Evolutionary conservation across 768 basidiomycete species (phyloP).

Genomic region (Tylopilus sp.): DNA sequence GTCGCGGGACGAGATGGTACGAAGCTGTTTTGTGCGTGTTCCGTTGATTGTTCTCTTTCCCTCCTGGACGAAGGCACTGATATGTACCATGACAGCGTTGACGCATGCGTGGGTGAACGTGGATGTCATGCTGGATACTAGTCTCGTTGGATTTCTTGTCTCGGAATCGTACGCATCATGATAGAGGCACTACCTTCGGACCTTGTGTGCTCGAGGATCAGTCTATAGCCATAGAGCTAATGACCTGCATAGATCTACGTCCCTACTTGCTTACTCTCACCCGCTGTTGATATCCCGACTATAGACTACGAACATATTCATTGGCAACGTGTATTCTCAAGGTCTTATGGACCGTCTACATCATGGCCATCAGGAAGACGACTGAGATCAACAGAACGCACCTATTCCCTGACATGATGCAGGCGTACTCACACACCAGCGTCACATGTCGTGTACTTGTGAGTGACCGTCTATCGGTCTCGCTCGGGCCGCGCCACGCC

Average conservation of each 20-base stretch:
- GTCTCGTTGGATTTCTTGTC: slow-evolving; percentile 87
- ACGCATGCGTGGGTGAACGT: slow-evolving; percentile 97
- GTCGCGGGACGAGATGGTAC: slow-evolving; percentile 95
- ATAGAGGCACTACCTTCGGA: slow-evolving; percentile 15
- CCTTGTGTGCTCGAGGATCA: not conserved
- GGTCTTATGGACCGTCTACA: not conserved
- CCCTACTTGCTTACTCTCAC: not conserved
- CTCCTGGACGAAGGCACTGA: not conserved
- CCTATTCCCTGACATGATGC: not conserved
- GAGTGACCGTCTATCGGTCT: not conserved
- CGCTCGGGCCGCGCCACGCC: not conserved
- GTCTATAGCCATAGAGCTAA: slow-evolving; percentile 26
- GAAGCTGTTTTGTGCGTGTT: slow-evolving; percentile 78
- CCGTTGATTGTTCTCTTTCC: not conserved
- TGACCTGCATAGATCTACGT: not conserved
- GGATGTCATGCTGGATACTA: slow-evolving; percentile 94
- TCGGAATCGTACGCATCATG: slow-evolving; percentile 51
- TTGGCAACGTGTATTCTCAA: not conserved
- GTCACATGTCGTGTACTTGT: slow-evolving; percentile 5
- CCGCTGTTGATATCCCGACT: not conserved
- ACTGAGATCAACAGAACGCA: not conserved
- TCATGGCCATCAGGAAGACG: not conserved
- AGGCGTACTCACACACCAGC: slow-evolving; percentile 5
- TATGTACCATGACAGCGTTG: slow-evolving; percentile 45
- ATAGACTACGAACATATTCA: not conserved